Conservation (phyloP, 2,329 filamentous ascomycete species). For the Colletotrichum spinosum region DNA sequence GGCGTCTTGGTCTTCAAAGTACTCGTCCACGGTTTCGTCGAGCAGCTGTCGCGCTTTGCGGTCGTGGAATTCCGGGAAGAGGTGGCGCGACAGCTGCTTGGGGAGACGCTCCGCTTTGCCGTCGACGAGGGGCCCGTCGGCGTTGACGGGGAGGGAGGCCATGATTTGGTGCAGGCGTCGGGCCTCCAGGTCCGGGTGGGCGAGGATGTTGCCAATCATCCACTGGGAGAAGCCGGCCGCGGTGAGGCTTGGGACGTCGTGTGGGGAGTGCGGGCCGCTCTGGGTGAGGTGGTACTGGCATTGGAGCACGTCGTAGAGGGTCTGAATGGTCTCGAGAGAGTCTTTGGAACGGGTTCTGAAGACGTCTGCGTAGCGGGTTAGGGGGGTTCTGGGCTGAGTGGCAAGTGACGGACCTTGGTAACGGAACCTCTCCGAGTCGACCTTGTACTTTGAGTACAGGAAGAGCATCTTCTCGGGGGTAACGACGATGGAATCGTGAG, state of each 20-base stretch:
- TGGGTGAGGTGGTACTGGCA: conserved; percentile 76
- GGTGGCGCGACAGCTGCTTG: conserved; percentile 78
- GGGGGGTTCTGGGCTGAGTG: not conserved
- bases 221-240: conserved; percentile 77
- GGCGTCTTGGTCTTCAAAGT: conserved; percentile 41
- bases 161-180: conserved; percentile 77
- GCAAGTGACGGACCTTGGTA: conserved; percentile 69
- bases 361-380: conserved; percentile 53
- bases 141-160: conserved; percentile 74
- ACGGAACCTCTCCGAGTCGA: conserved; percentile 75
- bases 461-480: conserved; percentile 79
- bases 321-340: conserved; percentile 63
- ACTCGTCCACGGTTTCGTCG: conserved; percentile 67
- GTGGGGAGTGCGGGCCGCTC: conserved; percentile 59
- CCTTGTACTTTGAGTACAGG: conserved; percentile 76
- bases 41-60: conserved; percentile 68
- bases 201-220: conserved; percentile 78
- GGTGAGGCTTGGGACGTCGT: conserved; percentile 73
- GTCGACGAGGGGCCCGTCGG: conserved; percentile 61
- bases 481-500: conserved; percentile 67
- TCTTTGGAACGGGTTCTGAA: conserved; percentile 59
- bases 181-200: conserved; percentile 81
- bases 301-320: conserved; percentile 65
- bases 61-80: conserved; percentile 74
- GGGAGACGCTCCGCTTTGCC: conserved; percentile 80